A percentile compares a stretch with the other conserved stretches of the same genome.
phyloP scores from a whole-genome alignment of 768 basidiomycete genomes.

The Leccinum disarticulatum region DNA sequence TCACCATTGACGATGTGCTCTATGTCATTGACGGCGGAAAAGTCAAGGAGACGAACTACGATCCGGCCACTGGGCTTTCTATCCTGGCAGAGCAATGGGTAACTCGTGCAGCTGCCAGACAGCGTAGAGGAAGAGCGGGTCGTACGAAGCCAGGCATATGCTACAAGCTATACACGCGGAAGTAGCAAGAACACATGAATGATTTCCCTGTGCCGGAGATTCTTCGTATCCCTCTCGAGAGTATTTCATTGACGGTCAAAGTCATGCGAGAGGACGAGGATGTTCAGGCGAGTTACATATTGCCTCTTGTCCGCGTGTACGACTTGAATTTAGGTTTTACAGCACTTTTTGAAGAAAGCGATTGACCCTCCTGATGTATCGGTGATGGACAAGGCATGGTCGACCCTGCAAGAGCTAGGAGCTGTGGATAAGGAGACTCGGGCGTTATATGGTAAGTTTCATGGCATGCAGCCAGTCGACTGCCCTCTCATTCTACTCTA shows the following conservation, averaged over 20 bases:
- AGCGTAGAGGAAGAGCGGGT: constrained; percentile 88
- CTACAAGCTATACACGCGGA: constrained; percentile 84
- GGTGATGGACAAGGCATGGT: constrained; percentile 77
- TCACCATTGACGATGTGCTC: constrained; percentile 87
- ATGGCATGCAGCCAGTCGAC: background rate
- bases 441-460: constrained; percentile 65
- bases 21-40: constrained; percentile 85
- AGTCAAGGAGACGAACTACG: constrained; percentile 79
- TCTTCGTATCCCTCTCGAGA: constrained; percentile 81
- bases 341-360: constrained; percentile 69
- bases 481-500: constrained; percentile 29
- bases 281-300: constrained; percentile 54
- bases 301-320: constrained; percentile 2
- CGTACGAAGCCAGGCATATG: constrained; percentile 80
- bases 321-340: background rate
- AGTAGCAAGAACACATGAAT: constrained; percentile 66
- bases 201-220: constrained; percentile 86
- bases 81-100: constrained; percentile 78
- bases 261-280: constrained; percentile 74
- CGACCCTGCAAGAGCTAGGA: constrained; percentile 70
- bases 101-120: constrained; percentile 74
- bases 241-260: constrained; percentile 78
- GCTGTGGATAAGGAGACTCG: constrained; percentile 72
- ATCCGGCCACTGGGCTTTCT: constrained; percentile 70
- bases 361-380: constrained; percentile 79